phyloP scores from a whole-genome alignment of 495 filamentous ascomycete genomes.

The Penicillium coprophilum region DNA sequence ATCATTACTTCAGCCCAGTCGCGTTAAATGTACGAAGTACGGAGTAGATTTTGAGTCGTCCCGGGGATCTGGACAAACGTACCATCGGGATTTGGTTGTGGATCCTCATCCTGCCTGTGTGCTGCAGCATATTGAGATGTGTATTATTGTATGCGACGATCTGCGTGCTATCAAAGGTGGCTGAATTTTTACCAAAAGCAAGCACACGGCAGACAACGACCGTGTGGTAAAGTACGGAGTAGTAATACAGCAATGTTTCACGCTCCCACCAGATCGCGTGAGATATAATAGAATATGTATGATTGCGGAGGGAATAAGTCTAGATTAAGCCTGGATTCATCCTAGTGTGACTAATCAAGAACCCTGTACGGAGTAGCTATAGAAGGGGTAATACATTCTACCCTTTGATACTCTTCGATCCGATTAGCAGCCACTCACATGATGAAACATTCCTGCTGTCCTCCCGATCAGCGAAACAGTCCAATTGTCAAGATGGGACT shows the following conservation, averaged over 20 bases:
- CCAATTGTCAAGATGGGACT: background rate
- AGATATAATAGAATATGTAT: background rate
- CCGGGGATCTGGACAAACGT: background rate
- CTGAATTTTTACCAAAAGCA: background rate
- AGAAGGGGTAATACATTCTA: background rate
- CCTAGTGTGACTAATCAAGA: background rate
- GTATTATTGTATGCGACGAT: background rate
- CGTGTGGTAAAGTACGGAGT: background rate
- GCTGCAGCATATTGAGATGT: too few relatives aligned
- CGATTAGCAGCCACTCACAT: slow-evolving; percentile 3
- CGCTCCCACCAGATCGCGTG: too few relatives aligned
- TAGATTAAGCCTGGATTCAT: background rate
- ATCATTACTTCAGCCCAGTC: too few relatives aligned
- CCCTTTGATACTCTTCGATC: background rate
- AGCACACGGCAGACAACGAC: background rate
- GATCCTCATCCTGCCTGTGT: background rate
- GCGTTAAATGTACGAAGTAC: background rate
- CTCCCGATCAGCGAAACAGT: background rate
- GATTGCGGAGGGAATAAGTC: background rate
- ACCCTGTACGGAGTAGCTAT: background rate
- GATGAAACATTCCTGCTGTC: background rate
- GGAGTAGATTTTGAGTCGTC: background rate
- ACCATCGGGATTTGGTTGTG: background rate
- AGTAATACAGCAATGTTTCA: background rate
- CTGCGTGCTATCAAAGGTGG: background rate